phyloP scores from a whole-genome alignment of 78 protist genomes.

The Emiliania huxleyi region DNA sequence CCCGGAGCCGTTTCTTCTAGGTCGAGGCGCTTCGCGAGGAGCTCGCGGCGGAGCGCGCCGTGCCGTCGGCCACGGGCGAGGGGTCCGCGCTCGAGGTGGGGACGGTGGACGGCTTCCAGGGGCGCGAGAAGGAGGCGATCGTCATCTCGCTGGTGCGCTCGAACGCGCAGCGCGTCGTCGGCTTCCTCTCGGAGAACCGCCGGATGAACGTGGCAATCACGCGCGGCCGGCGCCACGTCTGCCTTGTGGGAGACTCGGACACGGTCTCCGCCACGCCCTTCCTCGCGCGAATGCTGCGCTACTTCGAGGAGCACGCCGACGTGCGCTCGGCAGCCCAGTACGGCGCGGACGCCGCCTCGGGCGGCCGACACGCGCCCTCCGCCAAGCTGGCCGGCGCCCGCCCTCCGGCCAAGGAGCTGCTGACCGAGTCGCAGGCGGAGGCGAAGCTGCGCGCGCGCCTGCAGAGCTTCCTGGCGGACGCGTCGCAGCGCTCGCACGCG shows the following conservation, averaged over 20 bases:
- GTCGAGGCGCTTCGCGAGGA: neutral
- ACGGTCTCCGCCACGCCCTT: slow-evolving; percentile 58
- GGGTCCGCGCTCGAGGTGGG: slow-evolving; percentile 73
- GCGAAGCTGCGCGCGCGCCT: neutral
- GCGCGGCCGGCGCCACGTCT: slow-evolving; percentile 72
- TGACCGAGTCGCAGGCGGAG: neutral
- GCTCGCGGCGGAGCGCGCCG: neutral
- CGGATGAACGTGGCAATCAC: slow-evolving; percentile 87
- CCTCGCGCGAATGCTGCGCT: slow-evolving; percentile 50
- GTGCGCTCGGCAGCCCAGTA: neutral
- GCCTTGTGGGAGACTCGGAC: slow-evolving; percentile 53
- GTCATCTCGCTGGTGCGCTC: slow-evolving; percentile 75
- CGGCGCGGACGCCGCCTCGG: neutral
- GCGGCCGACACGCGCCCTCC: neutral
- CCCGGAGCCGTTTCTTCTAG: neutral
- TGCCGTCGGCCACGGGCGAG: too few species aligned
- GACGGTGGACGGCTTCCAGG: slow-evolving; percentile 92
- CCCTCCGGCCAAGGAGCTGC: neutral
- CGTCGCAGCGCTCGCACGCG: neutral
- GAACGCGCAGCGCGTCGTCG: slow-evolving; percentile 62
- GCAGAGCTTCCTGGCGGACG: neutral
- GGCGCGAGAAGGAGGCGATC: slow-evolving; percentile 89
- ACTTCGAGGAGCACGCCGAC: slow-evolving; percentile 16
- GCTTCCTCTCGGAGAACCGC: slow-evolving; percentile 68
- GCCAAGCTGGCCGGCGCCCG: neutral